Evolutionary conservation across 495 filamentous ascomycete species (phyloP).

Genomic region (Podospora bellae-mahoneyi): DNA sequence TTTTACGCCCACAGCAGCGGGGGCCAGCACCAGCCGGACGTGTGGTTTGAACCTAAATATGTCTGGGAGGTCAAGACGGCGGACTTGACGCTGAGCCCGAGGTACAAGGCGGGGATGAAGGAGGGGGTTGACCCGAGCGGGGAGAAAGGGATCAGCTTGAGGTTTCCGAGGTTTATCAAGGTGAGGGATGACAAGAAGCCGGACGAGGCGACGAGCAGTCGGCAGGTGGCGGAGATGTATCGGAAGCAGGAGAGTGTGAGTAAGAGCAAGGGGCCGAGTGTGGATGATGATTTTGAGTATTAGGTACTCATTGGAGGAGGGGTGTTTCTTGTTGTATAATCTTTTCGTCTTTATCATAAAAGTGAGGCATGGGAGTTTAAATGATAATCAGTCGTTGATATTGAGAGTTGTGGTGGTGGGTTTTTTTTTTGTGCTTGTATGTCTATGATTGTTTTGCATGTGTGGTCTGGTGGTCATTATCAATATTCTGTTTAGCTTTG

Average conservation of each 20-base stretch:
- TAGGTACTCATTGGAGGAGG: conserved; percentile 32
- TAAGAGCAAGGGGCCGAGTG: conserved; percentile 70
- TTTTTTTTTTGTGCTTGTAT: neutral
- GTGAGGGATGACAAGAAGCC: conserved; percentile 89
- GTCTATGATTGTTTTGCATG: no score
- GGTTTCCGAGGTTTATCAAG: conserved; percentile 91
- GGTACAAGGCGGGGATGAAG: conserved; percentile 76
- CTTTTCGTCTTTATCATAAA: neutral
- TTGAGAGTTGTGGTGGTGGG: neutral
- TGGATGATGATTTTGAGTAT: conserved; percentile 99
- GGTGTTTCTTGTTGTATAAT: neutral
- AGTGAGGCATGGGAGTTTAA: neutral
- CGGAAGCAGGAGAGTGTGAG: conserved; percentile 82
- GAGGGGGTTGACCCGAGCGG: conserved; percentile 64
- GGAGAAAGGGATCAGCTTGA: conserved; percentile 79
- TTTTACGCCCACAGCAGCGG: conserved; percentile 85
- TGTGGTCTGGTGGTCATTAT: no score
- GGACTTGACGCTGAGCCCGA: conserved; percentile 85
- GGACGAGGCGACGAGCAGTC: conserved; percentile 78
- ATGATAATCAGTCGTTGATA: neutral
- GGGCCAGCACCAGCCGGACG: conserved; percentile 90
- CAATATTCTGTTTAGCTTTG: no score
- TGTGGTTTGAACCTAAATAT: conserved; percentile 92
- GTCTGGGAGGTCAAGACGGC: conserved; percentile 99
- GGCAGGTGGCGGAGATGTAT: conserved; percentile 95